A percentile compares a stretch with the other conserved stretches of the same genome.
phyloP scores from a whole-genome alignment of 2,329 filamentous ascomycete species.

The Alternaria rosae region DNA sequence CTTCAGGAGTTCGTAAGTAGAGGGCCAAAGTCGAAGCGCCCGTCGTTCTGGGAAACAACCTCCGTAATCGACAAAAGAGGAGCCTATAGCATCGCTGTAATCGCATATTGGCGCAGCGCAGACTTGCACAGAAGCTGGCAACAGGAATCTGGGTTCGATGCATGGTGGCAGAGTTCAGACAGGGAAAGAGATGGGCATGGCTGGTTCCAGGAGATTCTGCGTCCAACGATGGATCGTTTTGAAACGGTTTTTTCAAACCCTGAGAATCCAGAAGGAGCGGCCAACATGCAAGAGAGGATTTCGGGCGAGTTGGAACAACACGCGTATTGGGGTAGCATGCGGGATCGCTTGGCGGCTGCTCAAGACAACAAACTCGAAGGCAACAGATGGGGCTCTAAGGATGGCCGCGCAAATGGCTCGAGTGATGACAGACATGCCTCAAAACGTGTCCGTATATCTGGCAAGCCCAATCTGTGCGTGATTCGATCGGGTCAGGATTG shows the following conservation, averaged over 20 bases:
- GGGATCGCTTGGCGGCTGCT: constrained; percentile 52
- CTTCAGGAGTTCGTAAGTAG: constrained; percentile 21
- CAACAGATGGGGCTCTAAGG: constrained; percentile 8
- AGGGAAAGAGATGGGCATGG: constrained; percentile 38
- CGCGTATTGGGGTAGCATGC: constrained; percentile 58
- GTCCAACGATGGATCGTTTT: constrained; percentile 53
- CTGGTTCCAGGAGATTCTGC: constrained; percentile 56
- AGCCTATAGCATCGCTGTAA: constrained; percentile 46
- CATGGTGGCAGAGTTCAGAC: constrained; percentile 50
- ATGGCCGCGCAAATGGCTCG: not conserved
- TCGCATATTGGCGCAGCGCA: constrained; percentile 52
- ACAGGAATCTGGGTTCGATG: constrained; percentile 44
- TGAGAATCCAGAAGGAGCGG: constrained; percentile 51
- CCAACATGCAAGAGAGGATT: constrained; percentile 50
- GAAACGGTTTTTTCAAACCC: constrained; percentile 55
- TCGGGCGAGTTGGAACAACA: constrained; percentile 53
- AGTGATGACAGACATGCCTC: not conserved
- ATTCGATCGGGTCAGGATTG: constrained; percentile 59
- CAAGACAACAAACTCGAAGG: constrained; percentile 50
- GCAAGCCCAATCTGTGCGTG: constrained; percentile 53
- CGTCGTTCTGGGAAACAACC: constrained; percentile 44
- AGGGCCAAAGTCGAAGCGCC: constrained; percentile 17
- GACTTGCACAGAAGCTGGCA: constrained; percentile 44
- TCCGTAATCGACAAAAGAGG: constrained; percentile 39
- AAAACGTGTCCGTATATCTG: constrained; percentile 42